A percentile compares a stretch with the other conserved stretches of the same genome.
Evolutionary conservation across 2,329 filamentous ascomycete species (phyloP).

Genomic region (Eurotiales sp.): DNA sequence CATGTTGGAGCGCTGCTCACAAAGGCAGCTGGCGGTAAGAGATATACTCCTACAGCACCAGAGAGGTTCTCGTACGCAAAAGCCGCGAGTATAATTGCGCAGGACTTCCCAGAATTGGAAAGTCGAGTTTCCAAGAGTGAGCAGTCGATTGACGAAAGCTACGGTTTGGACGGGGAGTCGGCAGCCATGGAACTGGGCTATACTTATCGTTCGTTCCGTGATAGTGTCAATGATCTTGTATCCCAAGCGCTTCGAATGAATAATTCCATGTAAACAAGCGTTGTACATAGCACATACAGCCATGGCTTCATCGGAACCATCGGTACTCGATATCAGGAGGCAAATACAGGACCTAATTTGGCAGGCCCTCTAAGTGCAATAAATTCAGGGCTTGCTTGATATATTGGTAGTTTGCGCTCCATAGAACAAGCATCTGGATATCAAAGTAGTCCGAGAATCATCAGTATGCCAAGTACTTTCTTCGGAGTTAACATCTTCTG

Average conservation of each 20-base stretch:
- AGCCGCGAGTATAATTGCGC: slow-evolving; percentile 42
- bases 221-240: slow-evolving; percentile 21
- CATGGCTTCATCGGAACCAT: too few relatives aligned
- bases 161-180: slow-evolving; percentile 7
- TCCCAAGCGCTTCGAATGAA: slow-evolving; percentile 14
- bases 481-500: too few relatives aligned
- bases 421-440: not conserved
- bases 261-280: not conserved
- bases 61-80: slow-evolving; percentile 47
- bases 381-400: too few relatives aligned
- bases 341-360: too few relatives aligned
- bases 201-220: slow-evolving; percentile 26
- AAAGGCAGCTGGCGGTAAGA: slow-evolving; percentile 26
- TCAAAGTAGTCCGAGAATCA: not conserved
- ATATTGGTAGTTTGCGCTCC: too few relatives aligned
- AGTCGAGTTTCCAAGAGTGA: slow-evolving; percentile 31
- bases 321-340: too few relatives aligned
- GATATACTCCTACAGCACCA: slow-evolving; percentile 40
- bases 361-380: too few relatives aligned
- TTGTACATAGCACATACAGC: too few relatives aligned
- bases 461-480: too few relatives aligned
- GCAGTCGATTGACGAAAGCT: slow-evolving; percentile 7
- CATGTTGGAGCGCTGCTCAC: slow-evolving; percentile 43
- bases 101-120: slow-evolving; percentile 32
- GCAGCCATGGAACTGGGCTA: slow-evolving; percentile 14